Evolutionary conservation across 2,329 filamentous ascomycete species (phyloP), one percentile per base, ranked within the genome.

Genomic region (Alternaria alternata): DNA sequence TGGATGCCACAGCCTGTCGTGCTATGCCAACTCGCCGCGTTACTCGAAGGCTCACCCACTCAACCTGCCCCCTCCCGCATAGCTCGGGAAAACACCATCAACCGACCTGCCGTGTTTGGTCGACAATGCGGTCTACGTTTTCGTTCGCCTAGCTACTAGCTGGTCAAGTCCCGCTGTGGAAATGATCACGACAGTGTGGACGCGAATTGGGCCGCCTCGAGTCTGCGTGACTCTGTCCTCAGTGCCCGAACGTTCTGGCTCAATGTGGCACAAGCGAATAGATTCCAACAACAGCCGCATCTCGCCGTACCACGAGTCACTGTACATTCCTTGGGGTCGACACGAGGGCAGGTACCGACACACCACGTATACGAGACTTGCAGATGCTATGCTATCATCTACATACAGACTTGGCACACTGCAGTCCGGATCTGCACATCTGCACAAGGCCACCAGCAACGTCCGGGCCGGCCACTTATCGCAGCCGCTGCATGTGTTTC

Each of bases 391-490:
- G 47, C 46, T 52, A 68, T 61, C 67, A 41, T 54, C 47, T 30
- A 68, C 70, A 63, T 67, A 51, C 57, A 41, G 47, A 28, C 72
- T 75, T 74, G 74, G 73, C 75, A 75, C 63, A 68, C 61, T 64
- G 66, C 62, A 65, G 58, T 66, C 65, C 54, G 65, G 75, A 79
- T 78, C 77, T 70, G 63, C 75, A 57, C 38, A 59, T 58, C 64
- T 71, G 67, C 70, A 70, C 71, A 67, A 67, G 64, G 70, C 72
- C 67, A 70, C 61, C 66, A 74, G 68, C 65, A 76, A 74, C 77
- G 72, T 74, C 63, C 75, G 76, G 75, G 68, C 72, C 75, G 77
- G 73, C 71, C 72, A 77, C 68, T 76, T 76, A 78, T 76, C 75
- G 73, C 70, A 69, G 66, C 75, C 74, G 75, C 76, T 78, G 74